These are phyloP conservation scores for Rhodotorula sp. DNA, from an alignment of 1,284 basidiomycete genomes.

Conservation along the genomic window DNA sequence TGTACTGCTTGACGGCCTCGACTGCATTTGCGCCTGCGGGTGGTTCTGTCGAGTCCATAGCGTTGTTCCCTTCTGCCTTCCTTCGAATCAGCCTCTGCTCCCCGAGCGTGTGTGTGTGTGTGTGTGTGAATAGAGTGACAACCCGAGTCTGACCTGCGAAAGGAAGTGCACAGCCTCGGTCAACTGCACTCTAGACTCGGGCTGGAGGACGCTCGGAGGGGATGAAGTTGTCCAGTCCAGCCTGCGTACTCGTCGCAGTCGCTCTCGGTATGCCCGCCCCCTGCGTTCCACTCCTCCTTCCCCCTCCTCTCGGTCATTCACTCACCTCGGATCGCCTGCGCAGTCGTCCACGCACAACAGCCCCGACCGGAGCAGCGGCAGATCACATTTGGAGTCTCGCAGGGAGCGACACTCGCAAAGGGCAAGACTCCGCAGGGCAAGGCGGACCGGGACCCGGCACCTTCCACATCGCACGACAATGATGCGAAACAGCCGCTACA, in stretches of 20 bases:
- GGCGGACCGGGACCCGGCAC: neutral
- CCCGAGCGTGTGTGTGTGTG: no score
- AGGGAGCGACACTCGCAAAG: neutral
- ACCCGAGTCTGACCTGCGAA: no score
- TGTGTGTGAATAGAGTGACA: no score
- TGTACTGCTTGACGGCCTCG: constrained; percentile 21
- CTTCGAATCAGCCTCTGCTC: neutral
- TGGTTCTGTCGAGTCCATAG: constrained; percentile 26
- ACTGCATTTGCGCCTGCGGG: constrained; percentile 15
- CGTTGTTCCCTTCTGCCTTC: no score
- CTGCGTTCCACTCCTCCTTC: neutral
- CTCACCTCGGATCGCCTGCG: neutral
- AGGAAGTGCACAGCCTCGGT: neutral
- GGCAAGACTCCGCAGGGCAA: no score
- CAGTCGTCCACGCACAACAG: neutral
- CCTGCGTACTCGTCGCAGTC: neutral
- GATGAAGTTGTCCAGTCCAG: neutral
- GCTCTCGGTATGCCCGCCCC: neutral
- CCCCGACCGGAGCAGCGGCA: constrained; percentile 3
- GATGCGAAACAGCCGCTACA: neutral
- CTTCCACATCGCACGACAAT: neutral
- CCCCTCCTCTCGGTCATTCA: neutral
- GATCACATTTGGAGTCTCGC: constrained; percentile 10
- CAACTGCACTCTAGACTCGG: neutral
- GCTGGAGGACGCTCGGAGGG: neutral